These are phyloP conservation scores for Phytophthora sp. DNA, from an alignment of 352 stramenopile genomes.

Conservation along the genomic window DNA sequence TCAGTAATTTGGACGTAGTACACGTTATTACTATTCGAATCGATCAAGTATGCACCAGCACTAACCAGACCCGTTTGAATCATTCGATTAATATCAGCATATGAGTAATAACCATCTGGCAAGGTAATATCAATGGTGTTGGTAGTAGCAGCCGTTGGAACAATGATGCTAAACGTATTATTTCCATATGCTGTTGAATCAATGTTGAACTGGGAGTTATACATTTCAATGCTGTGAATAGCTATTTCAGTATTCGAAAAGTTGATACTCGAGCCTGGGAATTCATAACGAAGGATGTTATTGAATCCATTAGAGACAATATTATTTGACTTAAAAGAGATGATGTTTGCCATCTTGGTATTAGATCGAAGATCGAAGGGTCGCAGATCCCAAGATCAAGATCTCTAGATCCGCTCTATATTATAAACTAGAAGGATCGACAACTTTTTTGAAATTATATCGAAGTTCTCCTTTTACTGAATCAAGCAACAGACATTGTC, in stretches of 20 bases:
- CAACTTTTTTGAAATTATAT: background rate
- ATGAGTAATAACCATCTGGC: slow-evolving; percentile 14
- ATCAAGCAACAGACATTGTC: background rate
- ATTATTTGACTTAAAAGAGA: background rate
- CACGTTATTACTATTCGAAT: slow-evolving; percentile 14
- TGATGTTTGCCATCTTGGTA: background rate
- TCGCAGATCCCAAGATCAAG: no score
- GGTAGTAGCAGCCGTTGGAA: slow-evolving; percentile 21
- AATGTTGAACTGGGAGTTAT: background rate
- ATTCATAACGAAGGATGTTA: background rate
- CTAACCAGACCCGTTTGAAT: slow-evolving; percentile 25
- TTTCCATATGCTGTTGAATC: background rate
- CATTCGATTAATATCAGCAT: slow-evolving; percentile 21
- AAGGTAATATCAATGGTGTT: slow-evolving; percentile 4
- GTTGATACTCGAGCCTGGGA: background rate
- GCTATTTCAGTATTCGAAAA: no score
- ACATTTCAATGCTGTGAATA: background rate
- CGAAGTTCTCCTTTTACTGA: background rate
- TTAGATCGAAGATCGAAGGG: no score
- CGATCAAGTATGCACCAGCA: slow-evolving; percentile 30
- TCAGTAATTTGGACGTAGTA: slow-evolving; percentile 23
- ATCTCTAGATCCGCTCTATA: no score
- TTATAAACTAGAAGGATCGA: background rate
- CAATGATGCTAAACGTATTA: background rate
- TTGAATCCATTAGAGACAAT: background rate